These are phyloP conservation scores for Auriscalpium microsporum DNA, from an alignment of 768 basidiomycete species.

Conservation along the genomic window DNA sequence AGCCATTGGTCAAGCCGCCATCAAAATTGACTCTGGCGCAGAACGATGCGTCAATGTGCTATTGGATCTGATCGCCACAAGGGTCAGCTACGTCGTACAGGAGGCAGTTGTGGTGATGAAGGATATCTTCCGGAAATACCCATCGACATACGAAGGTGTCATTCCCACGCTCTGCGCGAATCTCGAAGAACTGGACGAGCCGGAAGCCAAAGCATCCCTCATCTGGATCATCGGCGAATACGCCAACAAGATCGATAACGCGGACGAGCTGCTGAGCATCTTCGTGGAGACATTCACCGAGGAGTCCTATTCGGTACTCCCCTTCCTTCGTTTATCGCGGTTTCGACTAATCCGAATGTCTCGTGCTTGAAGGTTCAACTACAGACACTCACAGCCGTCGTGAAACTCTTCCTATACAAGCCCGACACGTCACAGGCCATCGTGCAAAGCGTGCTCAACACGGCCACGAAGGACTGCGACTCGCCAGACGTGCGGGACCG, in stretches of 20 bases:
- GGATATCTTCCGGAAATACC: constrained; percentile 96
- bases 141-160: constrained; percentile 92
- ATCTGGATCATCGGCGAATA: constrained; percentile 98
- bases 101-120: constrained; percentile 78
- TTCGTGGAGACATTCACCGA: constrained; percentile 93
- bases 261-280: constrained; percentile 81
- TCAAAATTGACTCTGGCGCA: constrained; percentile 88
- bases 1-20: constrained; percentile 92
- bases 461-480: constrained; percentile 95
- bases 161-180: constrained; percentile 92
- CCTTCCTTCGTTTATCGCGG: background rate
- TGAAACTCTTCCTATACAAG: constrained; percentile 93
- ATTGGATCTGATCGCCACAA: constrained; percentile 84
- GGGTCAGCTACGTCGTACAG: constrained; percentile 64
- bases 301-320: constrained; percentile 78
- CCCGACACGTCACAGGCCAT: constrained; percentile 88
- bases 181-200: constrained; percentile 86
- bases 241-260: constrained; percentile 83
- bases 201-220: constrained; percentile 95
- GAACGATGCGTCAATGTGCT: constrained; percentile 93
- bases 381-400: constrained; percentile 87
- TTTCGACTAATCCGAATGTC: background rate
- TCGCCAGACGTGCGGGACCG: constrained; percentile 94
- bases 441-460: constrained; percentile 86
- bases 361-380: constrained; percentile 38